Evolutionary conservation across 2,329 filamentous ascomycete genomes (phyloP), one percentile per base, ranked within the genome.

Genomic region (Pseudogymnoascus sp.): DNA sequence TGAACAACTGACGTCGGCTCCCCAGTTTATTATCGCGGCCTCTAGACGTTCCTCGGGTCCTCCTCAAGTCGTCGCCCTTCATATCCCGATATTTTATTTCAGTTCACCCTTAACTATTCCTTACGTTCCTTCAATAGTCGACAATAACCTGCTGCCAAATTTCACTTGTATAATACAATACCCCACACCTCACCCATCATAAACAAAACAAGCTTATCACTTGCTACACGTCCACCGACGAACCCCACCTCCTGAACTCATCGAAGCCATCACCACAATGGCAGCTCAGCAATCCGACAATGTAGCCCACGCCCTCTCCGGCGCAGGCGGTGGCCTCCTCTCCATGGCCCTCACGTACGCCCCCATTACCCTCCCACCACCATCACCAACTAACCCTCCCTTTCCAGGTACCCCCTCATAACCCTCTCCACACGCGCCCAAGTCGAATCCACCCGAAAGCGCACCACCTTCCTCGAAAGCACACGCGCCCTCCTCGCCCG

Each of bases 351-450:
- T 99, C 77, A 99, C 95, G 87, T 96, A 84, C 67, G 82, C n/a
- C 59, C 40, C 50, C 44, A 34, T 61, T 23, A 31, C 5, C 67
- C 56, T 44, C 59, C 59, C 34, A 42, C 11, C 11, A 2, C 34
- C 18, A 28, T 40, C 36, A 44, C 37, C 60, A 61, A 59, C 25
- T 60, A 56, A 53, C 63, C 53, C 67, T 44, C 61, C 63, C 42
- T 31, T 31, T n/a, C 60, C 73, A 95, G 91, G 69, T 97, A 97
- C 77, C 95, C 95, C 44, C 87, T 99, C 71, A 96, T 99, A 74
- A 97, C 95, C 36, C 88, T 99, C 67, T 99, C 95, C 21, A 99
- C 95, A 36, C 90, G 95, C 74, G 95, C 95, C 46, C 95, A 99
- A 78, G 93, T 99, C 75, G 95, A 99, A 78, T 97, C 95, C 64